These are phyloP conservation scores for Trapa bicornis DNA, from an alignment of 345 rosid species.

Conservation along the genomic window DNA sequence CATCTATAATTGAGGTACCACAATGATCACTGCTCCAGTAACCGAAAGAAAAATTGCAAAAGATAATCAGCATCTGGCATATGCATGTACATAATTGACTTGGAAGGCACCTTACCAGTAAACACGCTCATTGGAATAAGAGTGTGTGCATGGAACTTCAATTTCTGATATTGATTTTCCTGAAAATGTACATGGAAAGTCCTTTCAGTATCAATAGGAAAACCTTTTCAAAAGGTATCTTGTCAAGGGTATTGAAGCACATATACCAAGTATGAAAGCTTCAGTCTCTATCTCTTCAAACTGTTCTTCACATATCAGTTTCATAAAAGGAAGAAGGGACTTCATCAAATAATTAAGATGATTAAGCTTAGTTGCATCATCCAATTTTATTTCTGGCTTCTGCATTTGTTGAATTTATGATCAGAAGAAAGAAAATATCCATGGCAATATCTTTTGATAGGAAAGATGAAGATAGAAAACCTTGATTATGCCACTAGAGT, in stretches of 20 bases:
- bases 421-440: neutral
- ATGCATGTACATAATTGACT: slow-evolving; percentile 1
- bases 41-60: neutral
- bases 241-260: slow-evolving; percentile 2
- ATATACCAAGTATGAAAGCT: slow-evolving; percentile 42
- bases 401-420: neutral
- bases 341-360: slow-evolving; percentile 41
- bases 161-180: slow-evolving; percentile 17
- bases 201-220: neutral
- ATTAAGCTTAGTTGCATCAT: slow-evolving; percentile 30
- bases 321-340: slow-evolving; percentile 47
- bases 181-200: slow-evolving; percentile 8
- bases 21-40: slow-evolving; percentile 58
- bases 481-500: slow-evolving; percentile 44
- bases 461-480: slow-evolving; percentile 17
- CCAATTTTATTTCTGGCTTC: slow-evolving; percentile 32
- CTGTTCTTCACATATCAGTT: slow-evolving; percentile 41
- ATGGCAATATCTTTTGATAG: neutral
- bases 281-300: slow-evolving; percentile 41
- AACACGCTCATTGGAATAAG: slow-evolving; percentile 55
- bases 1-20: slow-evolving; percentile 75
- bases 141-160: slow-evolving; percentile 26
- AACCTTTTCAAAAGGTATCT: neutral
- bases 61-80: neutral
- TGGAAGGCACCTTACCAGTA: slow-evolving; percentile 42